phyloP scores from a whole-genome alignment of 2,329 filamentous ascomycete species.

The Aspergillus sp. region DNA sequence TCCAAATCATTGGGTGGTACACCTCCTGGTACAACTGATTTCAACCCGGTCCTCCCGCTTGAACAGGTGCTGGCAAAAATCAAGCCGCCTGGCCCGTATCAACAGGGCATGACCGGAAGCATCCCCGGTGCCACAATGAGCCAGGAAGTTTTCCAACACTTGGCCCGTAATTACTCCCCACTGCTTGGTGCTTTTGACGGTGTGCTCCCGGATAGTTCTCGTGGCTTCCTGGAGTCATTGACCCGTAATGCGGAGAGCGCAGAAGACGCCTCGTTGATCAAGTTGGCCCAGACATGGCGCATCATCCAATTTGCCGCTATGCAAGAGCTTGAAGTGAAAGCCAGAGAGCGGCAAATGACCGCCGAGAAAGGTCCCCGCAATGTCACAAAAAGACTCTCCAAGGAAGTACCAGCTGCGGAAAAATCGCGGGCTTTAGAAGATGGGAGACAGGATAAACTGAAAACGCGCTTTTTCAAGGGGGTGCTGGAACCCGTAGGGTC shows the following conservation, averaged over 20 bases:
- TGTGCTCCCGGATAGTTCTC: slow-evolving; percentile 26
- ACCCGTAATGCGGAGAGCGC: slow-evolving; percentile 56
- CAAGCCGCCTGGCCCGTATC: slow-evolving; percentile 39
- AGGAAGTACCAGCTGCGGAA: slow-evolving; percentile 29
- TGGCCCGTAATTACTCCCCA: slow-evolving; percentile 44
- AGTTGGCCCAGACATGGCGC: slow-evolving; percentile 60
- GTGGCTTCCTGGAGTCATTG: slow-evolving; percentile 44
- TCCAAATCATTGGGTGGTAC: slow-evolving; percentile 56
- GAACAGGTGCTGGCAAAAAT: slow-evolving; percentile 50
- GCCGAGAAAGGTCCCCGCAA: slow-evolving; percentile 21
- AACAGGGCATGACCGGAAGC: slow-evolving; percentile 51
- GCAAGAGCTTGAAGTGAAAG: slow-evolving; percentile 48
- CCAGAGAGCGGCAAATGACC: slow-evolving; percentile 29
- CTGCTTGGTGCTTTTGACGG: slow-evolving; percentile 32
- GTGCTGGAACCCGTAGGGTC: slow-evolving; percentile 39
- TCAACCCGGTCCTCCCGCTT: slow-evolving; percentile 50
- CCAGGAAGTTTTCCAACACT: slow-evolving; percentile 40
- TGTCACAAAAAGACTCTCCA: slow-evolving; percentile 28
- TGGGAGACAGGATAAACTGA: slow-evolving; percentile 37
- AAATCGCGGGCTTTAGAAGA: slow-evolving; percentile 30
- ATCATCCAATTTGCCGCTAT: slow-evolving; percentile 53
- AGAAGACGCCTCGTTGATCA: slow-evolving; percentile 49
- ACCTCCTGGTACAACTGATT: slow-evolving; percentile 50
- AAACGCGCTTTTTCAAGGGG: slow-evolving; percentile 45
- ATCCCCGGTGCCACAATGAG: slow-evolving; percentile 49